Conservation (phyloP, 345 rosid species). For the Excoecaria agallocha region DNA sequence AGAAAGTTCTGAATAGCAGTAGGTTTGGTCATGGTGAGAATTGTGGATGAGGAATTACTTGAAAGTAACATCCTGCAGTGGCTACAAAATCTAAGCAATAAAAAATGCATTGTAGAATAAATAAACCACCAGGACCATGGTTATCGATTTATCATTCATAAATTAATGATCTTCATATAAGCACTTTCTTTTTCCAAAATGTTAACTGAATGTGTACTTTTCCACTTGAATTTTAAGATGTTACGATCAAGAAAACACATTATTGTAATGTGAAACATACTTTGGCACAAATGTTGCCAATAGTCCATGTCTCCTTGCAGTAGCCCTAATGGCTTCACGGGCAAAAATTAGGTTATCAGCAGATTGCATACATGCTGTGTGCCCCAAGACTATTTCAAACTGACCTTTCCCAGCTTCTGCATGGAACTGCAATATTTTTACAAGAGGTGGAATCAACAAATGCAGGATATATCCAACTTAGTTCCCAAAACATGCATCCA, state of each 20-base stretch:
- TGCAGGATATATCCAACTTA: constrained; percentile 13
- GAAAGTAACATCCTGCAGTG: background rate
- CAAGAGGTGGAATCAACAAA: constrained; percentile 11
- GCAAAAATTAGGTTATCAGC: constrained; percentile 80
- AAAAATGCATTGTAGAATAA: background rate
- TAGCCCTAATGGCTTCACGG: constrained; percentile 77
- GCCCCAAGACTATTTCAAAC: constrained; percentile 73
- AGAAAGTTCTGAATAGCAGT: background rate
- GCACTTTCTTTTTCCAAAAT: background rate
- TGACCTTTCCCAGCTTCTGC: constrained; percentile 94
- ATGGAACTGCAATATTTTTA: constrained; percentile 50
- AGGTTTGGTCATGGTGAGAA: background rate
- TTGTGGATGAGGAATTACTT: background rate
- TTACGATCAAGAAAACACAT: constrained; percentile 6
- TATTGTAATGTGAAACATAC: constrained; percentile 40
- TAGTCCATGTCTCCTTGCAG: constrained; percentile 77
- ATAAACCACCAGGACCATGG: background rate
- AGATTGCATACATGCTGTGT: constrained; percentile 50
- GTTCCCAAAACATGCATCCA: background rate
- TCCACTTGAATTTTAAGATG: background rate
- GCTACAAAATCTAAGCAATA: background rate
- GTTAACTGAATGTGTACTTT: background rate
- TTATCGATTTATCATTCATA: background rate
- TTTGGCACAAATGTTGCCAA: constrained; percentile 90
- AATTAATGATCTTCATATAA: background rate